A percentile compares a stretch with the other conserved stretches of the same genome.
Evolutionary conservation across 352 stramenopile genomes (phyloP).

Genomic region (Phytophthora boehmeriae): DNA sequence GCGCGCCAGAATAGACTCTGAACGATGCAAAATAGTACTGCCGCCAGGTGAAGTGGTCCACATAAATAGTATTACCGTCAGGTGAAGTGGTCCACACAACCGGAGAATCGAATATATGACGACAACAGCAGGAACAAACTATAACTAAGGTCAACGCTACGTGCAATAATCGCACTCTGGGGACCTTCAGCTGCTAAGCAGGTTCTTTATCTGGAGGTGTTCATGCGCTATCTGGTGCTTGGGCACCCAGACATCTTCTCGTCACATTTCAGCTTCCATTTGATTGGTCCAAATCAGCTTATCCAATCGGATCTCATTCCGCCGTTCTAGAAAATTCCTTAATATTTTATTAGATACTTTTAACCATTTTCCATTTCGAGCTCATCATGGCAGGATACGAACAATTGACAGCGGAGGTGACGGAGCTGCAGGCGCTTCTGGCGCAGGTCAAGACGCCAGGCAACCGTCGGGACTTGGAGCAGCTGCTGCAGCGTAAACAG

Average conservation of each 20-base stretch:
- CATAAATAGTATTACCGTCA: no score
- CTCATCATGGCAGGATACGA: slow-evolving; percentile 20
- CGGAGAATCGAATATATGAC: no score
- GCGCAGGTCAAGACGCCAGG: slow-evolving; percentile 52
- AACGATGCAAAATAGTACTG: slow-evolving; percentile 15
- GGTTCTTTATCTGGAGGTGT: neutral
- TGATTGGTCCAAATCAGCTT: no score
- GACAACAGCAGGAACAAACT: no score
- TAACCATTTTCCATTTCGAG: slow-evolving; percentile 18
- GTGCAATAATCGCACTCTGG: neutral
- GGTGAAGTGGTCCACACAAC: no score
- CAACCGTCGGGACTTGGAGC: slow-evolving; percentile 67
- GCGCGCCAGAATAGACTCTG: neutral
- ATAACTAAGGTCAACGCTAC: no score
- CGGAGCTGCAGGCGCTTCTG: slow-evolving; percentile 73
- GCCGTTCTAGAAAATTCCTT: neutral
- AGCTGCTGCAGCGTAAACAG: slow-evolving; percentile 68
- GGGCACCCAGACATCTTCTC: no score
- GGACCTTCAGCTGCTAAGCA: neutral
- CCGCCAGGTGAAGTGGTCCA: neutral
- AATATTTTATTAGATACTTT: neutral
- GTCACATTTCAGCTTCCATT: no score
- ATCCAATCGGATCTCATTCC: no score
- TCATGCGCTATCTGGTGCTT: no score
- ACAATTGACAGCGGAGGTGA: slow-evolving; percentile 52